phyloP scores from a whole-genome alignment of 805 yeast species.

The Ogataea pignaliae region DNA sequence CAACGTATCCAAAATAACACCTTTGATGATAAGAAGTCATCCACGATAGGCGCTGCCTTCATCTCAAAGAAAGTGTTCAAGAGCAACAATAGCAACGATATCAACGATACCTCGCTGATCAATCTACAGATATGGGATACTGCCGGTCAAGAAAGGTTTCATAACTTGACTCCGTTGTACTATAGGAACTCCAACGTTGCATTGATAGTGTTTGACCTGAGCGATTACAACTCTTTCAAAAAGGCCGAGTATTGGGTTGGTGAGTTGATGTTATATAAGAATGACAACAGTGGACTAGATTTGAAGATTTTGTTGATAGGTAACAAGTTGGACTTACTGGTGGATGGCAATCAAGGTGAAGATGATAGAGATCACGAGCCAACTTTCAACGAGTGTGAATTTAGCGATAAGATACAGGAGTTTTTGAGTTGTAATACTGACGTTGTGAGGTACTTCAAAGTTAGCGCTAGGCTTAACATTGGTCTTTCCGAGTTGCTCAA shows the following conservation, averaged over 20 bases:
- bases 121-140: constrained; percentile 87
- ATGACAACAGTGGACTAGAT: constrained; percentile 17
- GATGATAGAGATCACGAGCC: constrained; percentile 1
- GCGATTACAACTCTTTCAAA: constrained; percentile 47
- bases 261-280: constrained; percentile 46
- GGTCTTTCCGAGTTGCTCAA: constrained; percentile 49
- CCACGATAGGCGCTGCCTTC: constrained; percentile 99
- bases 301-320: constrained; percentile 60
- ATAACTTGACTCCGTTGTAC: constrained; percentile 78
- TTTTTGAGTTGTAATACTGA: constrained; percentile 20
- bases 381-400: constrained; percentile 15
- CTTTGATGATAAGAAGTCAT: constrained; percentile 77
- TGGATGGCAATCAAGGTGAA: constrained; percentile 7
- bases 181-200: constrained; percentile 81
- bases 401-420: constrained; percentile 17
- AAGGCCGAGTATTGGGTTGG: constrained; percentile 89
- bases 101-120: constrained; percentile 9
- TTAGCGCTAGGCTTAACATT: constrained; percentile 70
- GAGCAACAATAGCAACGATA: constrained; percentile 22
- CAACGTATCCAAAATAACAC: constrained; percentile 68
- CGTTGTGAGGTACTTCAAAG: constrained; percentile 29
- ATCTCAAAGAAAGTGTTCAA: constrained; percentile 69
- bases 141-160: constrained; percentile 91
- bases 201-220: constrained; percentile 80
- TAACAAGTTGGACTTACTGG: constrained; percentile 68